Percentiles rank a stretch among this genome's conserved stretches.
Conservation (phyloP, 495 filamentous ascomycete genomes). For the Penicillium longicatenatum region DNA sequence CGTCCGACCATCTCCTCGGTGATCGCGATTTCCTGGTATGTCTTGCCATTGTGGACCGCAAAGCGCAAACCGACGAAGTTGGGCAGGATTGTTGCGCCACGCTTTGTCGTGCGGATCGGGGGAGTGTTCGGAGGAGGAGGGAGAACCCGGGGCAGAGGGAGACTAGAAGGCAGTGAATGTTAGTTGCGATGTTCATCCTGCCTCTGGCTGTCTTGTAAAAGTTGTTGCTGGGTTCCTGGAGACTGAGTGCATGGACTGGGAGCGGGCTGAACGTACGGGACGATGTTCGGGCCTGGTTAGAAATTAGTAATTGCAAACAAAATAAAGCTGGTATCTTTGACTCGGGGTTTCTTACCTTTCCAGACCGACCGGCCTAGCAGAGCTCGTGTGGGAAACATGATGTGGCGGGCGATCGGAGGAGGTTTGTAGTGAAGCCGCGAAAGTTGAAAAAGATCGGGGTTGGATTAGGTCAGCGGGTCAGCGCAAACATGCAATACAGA, state of each 20-base stretch:
- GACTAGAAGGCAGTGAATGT: constrained; percentile 26
- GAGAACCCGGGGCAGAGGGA: constrained; percentile 44
- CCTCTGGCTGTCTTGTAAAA: background rate
- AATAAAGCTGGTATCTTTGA: background rate
- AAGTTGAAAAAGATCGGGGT: constrained; percentile 22
- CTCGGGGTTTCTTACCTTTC: constrained; percentile 57
- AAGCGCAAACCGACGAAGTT: constrained; percentile 95
- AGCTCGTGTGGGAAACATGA: constrained; percentile 63
- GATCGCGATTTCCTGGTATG: constrained; percentile 81
- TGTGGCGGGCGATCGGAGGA: constrained; percentile 15
- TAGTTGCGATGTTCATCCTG: background rate
- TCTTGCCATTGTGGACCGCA: constrained; percentile 94
- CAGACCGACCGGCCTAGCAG: constrained; percentile 70
- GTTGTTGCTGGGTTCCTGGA: background rate
- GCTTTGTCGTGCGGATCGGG: constrained; percentile 86
- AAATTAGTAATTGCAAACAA: constrained; percentile 19
- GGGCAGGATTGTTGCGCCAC: constrained; percentile 89
- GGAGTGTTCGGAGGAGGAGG: constrained; percentile 60
- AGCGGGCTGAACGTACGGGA: constrained; percentile 47
- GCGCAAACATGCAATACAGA: background rate
- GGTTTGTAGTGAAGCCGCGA: constrained; percentile 9
- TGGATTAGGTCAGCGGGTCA: constrained; percentile 2
- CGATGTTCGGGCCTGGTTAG: constrained; percentile 54
- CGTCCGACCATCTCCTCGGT: constrained; percentile 99
- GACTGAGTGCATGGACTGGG: background rate